Evolutionary conservation across 176 grass and related monocot species (phyloP), one percentile per base, ranked within the genome.

Genomic region (Cenchrus purpureus): DNA sequence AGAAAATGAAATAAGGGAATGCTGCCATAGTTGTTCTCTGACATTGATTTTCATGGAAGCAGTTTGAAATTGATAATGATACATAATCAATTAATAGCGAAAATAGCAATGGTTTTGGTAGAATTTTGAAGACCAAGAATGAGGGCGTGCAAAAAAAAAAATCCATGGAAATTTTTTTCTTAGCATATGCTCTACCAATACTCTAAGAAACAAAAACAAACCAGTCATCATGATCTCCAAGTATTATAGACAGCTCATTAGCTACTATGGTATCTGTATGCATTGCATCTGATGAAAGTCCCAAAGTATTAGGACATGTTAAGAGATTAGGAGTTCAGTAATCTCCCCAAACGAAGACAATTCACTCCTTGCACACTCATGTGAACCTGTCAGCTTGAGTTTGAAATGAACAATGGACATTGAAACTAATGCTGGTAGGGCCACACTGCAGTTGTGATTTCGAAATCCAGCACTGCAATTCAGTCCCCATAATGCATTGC

Each of bases 341-440:
- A 62, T 5, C 16, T 50, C 11, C 44, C 4, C 58, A 53, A 44
- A 32, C 43, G 12, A 74, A 67, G 10, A 65, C 29, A 74, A 12
- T 46, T 86, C 37, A 60, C 5, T 6, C 63, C 4, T 77, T 51
- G 55, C 3, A 19, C 15, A 55, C 77, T 29, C 42, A 78, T 62
- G 68, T 4, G 10, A 40, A 22, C 28, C 45, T 82, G 8, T 54
- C 57, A 88, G 65, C n/a, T 54, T 71, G 53, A 71, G 22, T 76
- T 63, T 12, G 68, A 34, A 85, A 60, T 40, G 71, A 81, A 85
- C 29, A 76, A 59, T 56, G 11, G 53, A 40, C 28, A 49, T 12
- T 13, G 59, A 59, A 45, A 82, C 3, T 52, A 87, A 40, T 60
- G 62, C 52, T 70, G 45, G 9, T 29, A 17, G 56, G 4, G 51